Evolutionary conservation across 2,329 filamentous ascomycete species (phyloP).

Genomic region (Colletotrichum magnum): DNA sequence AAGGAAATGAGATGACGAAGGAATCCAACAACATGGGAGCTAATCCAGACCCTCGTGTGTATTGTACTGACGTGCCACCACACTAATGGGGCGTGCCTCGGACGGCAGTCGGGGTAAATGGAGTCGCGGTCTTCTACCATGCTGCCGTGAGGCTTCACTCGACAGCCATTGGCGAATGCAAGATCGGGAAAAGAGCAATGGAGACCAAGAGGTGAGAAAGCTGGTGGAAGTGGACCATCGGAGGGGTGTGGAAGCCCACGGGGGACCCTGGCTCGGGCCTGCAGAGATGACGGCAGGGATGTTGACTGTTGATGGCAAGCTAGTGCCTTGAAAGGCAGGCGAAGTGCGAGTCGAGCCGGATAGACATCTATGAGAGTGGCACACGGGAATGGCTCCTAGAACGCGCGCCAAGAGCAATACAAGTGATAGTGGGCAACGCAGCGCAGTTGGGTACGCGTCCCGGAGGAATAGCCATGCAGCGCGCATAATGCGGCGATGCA

Average conservation of each 20-base stretch:
- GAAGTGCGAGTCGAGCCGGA: neutral
- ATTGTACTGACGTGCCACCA: slow-evolving; percentile 18
- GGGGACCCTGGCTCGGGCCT: slow-evolving; percentile 8
- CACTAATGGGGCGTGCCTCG: slow-evolving; percentile 21
- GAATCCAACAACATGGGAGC: slow-evolving; percentile 30
- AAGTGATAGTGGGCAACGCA: slow-evolving; percentile 9
- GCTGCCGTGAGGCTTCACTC: slow-evolving; percentile 16
- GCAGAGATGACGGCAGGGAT: slow-evolving; percentile 37
- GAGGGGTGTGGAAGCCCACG: slow-evolving; percentile 23
- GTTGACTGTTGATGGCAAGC: slow-evolving; percentile 15
- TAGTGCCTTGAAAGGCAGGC: slow-evolving; percentile 27
- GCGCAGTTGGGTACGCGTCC: slow-evolving; percentile 23
- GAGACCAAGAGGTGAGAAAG: slow-evolving; percentile 26
- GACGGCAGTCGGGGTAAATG: slow-evolving; percentile 28
- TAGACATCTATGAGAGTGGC: slow-evolving; percentile 7
- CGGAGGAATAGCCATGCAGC: neutral
- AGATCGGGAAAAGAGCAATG: slow-evolving; percentile 23
- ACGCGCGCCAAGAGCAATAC: slow-evolving; percentile 6
- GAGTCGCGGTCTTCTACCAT: slow-evolving; percentile 8
- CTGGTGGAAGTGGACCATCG: slow-evolving; percentile 7
- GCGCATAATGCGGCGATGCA: neutral
- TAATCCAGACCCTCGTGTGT: slow-evolving; percentile 28
- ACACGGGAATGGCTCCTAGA: slow-evolving; percentile 1
- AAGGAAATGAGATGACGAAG: slow-evolving; percentile 18
- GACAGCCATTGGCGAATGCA: slow-evolving; percentile 29